phyloP scores from a whole-genome alignment of 2,329 filamentous ascomycete genomes.

The Phialemonium atrogriseum region DNA sequence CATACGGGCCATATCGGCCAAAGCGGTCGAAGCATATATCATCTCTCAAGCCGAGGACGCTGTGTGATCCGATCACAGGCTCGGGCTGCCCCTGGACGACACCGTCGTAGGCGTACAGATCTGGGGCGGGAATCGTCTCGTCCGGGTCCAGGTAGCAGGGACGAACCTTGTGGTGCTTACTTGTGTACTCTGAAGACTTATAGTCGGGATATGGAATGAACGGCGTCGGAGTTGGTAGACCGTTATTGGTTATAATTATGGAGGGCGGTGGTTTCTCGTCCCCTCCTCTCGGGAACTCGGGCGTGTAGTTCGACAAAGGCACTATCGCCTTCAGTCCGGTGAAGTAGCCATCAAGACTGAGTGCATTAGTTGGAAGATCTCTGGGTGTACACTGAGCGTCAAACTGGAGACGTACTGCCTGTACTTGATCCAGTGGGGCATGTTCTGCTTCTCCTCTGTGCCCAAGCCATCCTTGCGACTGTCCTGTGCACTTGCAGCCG shows the following conservation, averaged over 20 bases:
- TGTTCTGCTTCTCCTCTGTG: slow-evolving; percentile 17
- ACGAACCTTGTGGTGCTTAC: slow-evolving; percentile 42
- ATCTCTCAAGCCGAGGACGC: slow-evolving; percentile 62
- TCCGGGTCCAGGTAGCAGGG: slow-evolving; percentile 57
- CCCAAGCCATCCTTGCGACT: too few species aligned
- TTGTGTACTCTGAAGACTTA: slow-evolving; percentile 44
- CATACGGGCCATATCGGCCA: slow-evolving; percentile 76
- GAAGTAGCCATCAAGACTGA: slow-evolving; percentile 72
- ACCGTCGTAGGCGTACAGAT: slow-evolving; percentile 60
- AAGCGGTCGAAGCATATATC: slow-evolving; percentile 86
- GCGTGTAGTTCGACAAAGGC: slow-evolving; percentile 50
- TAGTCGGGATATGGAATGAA: slow-evolving; percentile 68
- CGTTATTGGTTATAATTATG: slow-evolving; percentile 24
- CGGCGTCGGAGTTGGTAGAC: slow-evolving; percentile 34
- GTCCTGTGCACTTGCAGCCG: too few species aligned
- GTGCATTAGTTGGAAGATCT: slow-evolving; percentile 8
- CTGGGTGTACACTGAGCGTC: neutral
- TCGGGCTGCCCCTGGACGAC: slow-evolving; percentile 71
- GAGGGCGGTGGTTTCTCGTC: slow-evolving; percentile 24
- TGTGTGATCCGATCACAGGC: slow-evolving; percentile 68
- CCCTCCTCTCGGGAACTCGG: slow-evolving; percentile 60
- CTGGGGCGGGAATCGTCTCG: slow-evolving; percentile 47
- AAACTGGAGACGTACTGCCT: slow-evolving; percentile 28
- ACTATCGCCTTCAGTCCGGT: slow-evolving; percentile 68
- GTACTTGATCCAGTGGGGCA: slow-evolving; percentile 30